phyloP scores from a whole-genome alignment of 805 yeast species.

The Candida ipomoeae region DNA sequence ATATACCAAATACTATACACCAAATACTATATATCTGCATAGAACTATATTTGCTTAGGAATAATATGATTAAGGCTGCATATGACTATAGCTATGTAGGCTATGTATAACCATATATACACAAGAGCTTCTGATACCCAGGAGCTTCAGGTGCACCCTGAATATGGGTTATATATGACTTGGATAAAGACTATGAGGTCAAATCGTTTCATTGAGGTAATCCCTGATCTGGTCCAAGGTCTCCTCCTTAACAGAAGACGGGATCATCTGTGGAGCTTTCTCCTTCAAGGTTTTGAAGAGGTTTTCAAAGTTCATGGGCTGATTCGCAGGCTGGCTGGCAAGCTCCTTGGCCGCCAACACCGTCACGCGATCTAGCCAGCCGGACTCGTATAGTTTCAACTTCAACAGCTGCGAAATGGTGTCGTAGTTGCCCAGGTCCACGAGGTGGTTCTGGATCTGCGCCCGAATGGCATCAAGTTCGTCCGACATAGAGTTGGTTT shows the following conservation, averaged over 20 bases:
- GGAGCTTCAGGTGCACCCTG: no score
- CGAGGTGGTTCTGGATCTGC: constrained; percentile 65
- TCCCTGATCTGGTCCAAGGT: constrained; percentile 54
- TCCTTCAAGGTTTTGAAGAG: constrained; percentile 54
- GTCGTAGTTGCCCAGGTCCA: constrained; percentile 78
- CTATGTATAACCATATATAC: no score
- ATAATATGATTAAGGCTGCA: no score
- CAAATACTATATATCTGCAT: no score
- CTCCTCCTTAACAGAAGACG: constrained; percentile 58
- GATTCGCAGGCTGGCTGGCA: constrained; percentile 34
- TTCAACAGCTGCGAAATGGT: constrained; percentile 61
- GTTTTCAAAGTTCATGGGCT: constrained; percentile 46
- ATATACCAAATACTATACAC: no score
- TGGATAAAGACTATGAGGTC: neutral
- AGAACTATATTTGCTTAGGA: no score
- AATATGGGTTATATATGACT: no score
- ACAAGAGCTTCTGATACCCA: no score
- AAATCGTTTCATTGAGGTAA: constrained; percentile 44
- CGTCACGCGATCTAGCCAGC: constrained; percentile 80
- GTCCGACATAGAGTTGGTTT: constrained; percentile 15
- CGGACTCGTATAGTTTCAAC: constrained; percentile 64
- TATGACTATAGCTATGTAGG: no score
- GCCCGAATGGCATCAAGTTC: constrained; percentile 46
- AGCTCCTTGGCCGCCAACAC: constrained; percentile 50
- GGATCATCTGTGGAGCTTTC: constrained; percentile 67